A percentile compares a stretch with the other conserved stretches of the same genome.
Evolutionary conservation across 1,284 basidiomycete species (phyloP).

Genomic region (Ustilago curta): DNA sequence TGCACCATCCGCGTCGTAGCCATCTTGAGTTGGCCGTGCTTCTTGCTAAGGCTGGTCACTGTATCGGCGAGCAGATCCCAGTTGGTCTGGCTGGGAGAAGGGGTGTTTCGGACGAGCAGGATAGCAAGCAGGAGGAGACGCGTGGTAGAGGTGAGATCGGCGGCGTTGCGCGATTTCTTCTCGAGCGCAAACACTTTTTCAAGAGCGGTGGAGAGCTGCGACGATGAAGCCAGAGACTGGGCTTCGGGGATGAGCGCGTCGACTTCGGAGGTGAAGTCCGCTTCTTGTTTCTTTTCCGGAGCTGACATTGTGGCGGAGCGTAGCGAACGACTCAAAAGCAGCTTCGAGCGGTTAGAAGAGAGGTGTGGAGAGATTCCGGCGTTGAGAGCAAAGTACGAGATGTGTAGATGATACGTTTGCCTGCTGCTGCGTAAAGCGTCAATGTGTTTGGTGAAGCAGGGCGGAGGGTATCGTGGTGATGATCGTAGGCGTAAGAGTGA

Average conservation of each 20-base stretch:
- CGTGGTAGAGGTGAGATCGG: slow-evolving; percentile 90
- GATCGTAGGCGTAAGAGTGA: background rate
- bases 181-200: slow-evolving; percentile 91
- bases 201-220: slow-evolving; percentile 83
- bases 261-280: slow-evolving; percentile 73
- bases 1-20: slow-evolving; percentile 87
- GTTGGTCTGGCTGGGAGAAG: slow-evolving; percentile 45
- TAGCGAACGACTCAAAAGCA: too few relatives aligned
- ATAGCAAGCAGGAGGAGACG: slow-evolving; percentile 82
- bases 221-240: slow-evolving; percentile 73
- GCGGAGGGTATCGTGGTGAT: background rate
- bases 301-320: slow-evolving; percentile 33
- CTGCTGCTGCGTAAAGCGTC: background rate
- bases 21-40: slow-evolving; percentile 95
- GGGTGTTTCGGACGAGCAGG: slow-evolving; percentile 58
- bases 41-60: slow-evolving; percentile 76
- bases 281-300: slow-evolving; percentile 72
- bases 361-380: too few relatives aligned
- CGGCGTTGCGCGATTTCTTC: slow-evolving; percentile 96
- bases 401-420: background rate
- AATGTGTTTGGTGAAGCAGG: background rate
- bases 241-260: slow-evolving; percentile 71
- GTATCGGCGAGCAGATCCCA: slow-evolving; percentile 59
- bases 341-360: too few relatives aligned
- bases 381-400: too few relatives aligned